phyloP scores from a whole-genome alignment of 1,284 basidiomycete species.

The Somion occarium region DNA sequence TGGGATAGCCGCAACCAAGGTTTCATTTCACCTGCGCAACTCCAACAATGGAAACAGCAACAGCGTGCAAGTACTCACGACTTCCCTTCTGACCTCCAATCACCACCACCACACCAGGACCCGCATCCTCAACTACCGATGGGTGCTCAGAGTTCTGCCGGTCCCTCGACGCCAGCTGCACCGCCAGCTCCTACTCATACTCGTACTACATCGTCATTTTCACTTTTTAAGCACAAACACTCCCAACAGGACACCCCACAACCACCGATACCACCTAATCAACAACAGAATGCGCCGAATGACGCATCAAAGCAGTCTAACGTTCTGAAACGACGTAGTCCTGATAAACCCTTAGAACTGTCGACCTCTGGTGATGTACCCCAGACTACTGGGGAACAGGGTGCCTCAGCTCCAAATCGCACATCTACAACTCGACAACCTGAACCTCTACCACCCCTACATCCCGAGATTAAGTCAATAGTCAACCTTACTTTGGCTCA shows the following conservation, averaged over 20 bases:
- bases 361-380: not conserved
- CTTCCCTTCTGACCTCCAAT: conserved; percentile 11
- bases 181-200: conserved; percentile 11
- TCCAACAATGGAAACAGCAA: conserved; percentile 36
- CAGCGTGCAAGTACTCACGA: conserved; percentile 10
- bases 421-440: not conserved
- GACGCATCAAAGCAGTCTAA: not conserved
- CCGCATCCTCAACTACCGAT: not conserved
- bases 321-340: conserved; percentile 1
- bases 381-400: not conserved
- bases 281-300: not conserved
- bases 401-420: not conserved
- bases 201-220: conserved; percentile 19
- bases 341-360: not conserved
- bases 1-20: conserved; percentile 46
- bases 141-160: not conserved
- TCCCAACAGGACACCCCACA: conserved; percentile 9
- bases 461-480: conserved; percentile 76
- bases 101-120: conserved; percentile 6
- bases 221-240: conserved; percentile 17
- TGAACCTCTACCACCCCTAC: conserved; percentile 32
- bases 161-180: conserved; percentile 1
- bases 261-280: not conserved
- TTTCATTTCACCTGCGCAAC: conserved; percentile 44
- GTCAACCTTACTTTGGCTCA: conserved; percentile 65